phyloP scores from a whole-genome alignment of 148 eudicot species.

The Selenicereus undatus region DNA sequence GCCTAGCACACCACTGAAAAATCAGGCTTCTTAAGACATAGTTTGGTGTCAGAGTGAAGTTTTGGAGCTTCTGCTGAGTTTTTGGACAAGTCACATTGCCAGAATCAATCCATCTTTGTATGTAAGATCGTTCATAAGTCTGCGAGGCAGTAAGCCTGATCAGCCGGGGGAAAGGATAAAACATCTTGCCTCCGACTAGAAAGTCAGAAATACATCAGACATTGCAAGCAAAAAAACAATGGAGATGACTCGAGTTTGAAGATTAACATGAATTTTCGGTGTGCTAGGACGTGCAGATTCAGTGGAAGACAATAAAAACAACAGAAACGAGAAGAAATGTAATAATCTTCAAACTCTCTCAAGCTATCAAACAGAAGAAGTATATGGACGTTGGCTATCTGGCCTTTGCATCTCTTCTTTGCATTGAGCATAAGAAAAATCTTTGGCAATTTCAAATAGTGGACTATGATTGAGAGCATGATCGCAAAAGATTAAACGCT shows the following conservation, averaged over 20 bases:
- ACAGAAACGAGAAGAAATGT: neutral
- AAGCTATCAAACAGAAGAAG: neutral
- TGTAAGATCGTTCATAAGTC: constrained; percentile 92
- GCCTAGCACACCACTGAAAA: constrained; percentile 66
- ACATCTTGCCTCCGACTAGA: neutral
- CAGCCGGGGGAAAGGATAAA: neutral
- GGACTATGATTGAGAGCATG: neutral
- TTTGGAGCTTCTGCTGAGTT: constrained; percentile 77
- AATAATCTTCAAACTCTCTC: neutral
- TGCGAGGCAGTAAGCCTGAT: constrained; percentile 24
- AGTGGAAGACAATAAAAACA: neutral
- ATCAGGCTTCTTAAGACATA: constrained; percentile 74
- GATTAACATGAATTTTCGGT: neutral
- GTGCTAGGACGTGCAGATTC: neutral
- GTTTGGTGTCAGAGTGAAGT: constrained; percentile 75
- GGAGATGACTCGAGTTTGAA: neutral
- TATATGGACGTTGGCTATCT: neutral
- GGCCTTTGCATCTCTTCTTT: neutral
- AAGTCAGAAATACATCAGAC: neutral
- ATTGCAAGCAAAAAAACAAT: neutral
- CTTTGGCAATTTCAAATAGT: neutral
- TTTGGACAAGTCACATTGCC: constrained; percentile 89
- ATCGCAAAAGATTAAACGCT: neutral
- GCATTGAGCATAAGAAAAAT: neutral
- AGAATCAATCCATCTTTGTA: constrained; percentile 93